Base-by-base conservation (phyloP, 257 asterid genomes). In the Scutellaria baicalensis region DNA sequence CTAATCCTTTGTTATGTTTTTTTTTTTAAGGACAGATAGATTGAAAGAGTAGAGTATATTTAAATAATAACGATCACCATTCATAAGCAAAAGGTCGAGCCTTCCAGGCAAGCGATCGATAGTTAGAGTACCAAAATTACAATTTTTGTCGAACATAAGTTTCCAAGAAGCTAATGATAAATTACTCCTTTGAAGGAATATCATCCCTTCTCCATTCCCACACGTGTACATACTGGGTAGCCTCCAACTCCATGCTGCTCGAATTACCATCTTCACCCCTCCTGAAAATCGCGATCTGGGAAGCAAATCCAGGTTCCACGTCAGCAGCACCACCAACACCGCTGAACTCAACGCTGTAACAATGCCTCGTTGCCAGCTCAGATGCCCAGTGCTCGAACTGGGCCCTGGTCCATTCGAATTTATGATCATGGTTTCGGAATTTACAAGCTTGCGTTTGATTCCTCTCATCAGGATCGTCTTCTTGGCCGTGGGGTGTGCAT, bases 401-500 rank as follows among this genome's bases (percentile, higher is more conserved):
- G 51, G 81, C 85, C 66, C 99, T 76, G 1, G 97, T 91, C 99
- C 99, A 93, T 73, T 91, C 97, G 18, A 93, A 93, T 77, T 91
- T 93, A 84, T 93, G 99, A 45, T 93, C 99, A 36, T 89, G 92
- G 82, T 93, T 93, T 56, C 99, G 81, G 84, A 91, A 93, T 77
- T 87, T 91, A 68, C 82, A 82, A 9, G 79, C 2, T 31, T 83
- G 90, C 6, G 65, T 62, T 59, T 79, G 87, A 73, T 71, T 79
- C 72, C 77, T 86, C 61, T 88, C 97, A 31, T 87, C 92, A 8
- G 82, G 88, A 51, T 89, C 91, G 8, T 84, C 96, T 64, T 85
- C 96, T 51, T 70, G 88, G 78, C 78, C 73, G 6, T 79, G 83
- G 3, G 86, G 84, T 23, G 86, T 45, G 60, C 91, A 84, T 42